Evolutionary conservation across 352 stramenopile species (phyloP).

Genomic region (Elongisporangium prolatum): DNA sequence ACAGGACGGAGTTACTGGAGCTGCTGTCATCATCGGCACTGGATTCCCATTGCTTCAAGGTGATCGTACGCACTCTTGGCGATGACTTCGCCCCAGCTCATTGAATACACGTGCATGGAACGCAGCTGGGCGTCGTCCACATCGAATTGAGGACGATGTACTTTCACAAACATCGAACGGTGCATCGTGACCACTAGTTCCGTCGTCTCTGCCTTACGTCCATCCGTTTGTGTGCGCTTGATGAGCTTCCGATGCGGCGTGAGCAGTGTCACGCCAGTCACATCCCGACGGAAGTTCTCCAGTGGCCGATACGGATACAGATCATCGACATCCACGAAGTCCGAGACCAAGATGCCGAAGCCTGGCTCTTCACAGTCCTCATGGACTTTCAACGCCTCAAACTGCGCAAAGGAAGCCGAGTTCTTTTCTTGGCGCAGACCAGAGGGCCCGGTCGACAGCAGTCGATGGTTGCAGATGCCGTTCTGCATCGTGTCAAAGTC

Average conservation of each 20-base stretch:
- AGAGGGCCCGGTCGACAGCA: constrained; percentile 11
- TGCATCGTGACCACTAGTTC: constrained; percentile 28
- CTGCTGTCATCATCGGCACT: not conserved
- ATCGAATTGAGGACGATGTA: constrained; percentile 19
- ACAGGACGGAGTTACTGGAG: too few relatives aligned
- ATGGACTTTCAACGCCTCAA: constrained; percentile 11
- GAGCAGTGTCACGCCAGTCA: constrained; percentile 20
- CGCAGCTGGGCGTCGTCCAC: constrained; percentile 1
- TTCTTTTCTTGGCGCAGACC: constrained; percentile 8
- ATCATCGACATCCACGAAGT: constrained; percentile 32
- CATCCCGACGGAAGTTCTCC: constrained; percentile 19
- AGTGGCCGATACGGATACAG: constrained; percentile 24
- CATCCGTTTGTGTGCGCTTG: not conserved
- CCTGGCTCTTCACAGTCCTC: constrained; percentile 8
- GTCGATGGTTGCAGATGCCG: constrained; percentile 17
- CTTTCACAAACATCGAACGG: constrained; percentile 20
- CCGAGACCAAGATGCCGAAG: constrained; percentile 22
- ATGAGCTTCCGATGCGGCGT: constrained; percentile 2
- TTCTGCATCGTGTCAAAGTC: constrained; percentile 25
- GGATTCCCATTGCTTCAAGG: not conserved
- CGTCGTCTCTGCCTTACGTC: not conserved
- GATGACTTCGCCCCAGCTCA: not conserved
- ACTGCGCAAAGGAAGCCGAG: constrained; percentile 26
- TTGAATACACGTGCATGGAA: not conserved
- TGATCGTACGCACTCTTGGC: not conserved